Evolutionary conservation across 2,329 filamentous ascomycete species (phyloP).

Genomic region (Rugonectria rugulosa): DNA sequence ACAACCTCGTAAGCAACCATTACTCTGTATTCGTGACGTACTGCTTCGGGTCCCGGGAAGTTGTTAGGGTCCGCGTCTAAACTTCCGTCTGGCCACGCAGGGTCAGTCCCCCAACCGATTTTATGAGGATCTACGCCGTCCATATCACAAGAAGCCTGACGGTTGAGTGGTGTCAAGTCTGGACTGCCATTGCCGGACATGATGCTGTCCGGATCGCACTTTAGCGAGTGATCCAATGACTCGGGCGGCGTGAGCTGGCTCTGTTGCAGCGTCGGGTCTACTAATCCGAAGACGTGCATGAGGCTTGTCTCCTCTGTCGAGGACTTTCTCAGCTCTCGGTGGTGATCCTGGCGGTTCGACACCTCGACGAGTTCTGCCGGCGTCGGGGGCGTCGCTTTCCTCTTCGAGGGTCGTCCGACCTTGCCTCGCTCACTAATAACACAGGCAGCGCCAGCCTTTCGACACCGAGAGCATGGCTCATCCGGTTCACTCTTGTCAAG

Average conservation of each 20-base stretch:
- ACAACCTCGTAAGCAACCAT: background rate
- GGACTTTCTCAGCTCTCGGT: background rate
- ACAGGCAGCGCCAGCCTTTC: constrained; percentile 25
- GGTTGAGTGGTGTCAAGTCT: constrained; percentile 4
- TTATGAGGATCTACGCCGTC: constrained; percentile 8
- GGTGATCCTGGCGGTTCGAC: background rate
- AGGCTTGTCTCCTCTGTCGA: constrained; percentile 3
- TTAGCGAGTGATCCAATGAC: background rate
- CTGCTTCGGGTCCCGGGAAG: constrained; percentile 10
- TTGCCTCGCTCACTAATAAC: constrained; percentile 27
- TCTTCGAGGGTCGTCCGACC: constrained; percentile 24
- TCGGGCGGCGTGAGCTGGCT: constrained; percentile 11
- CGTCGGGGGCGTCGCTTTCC: constrained; percentile 13
- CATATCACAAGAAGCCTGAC: constrained; percentile 11
- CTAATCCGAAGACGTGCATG: constrained; percentile 12
- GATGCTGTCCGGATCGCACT: constrained; percentile 1
- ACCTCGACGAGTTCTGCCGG: background rate
- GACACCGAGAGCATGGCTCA: constrained; percentile 26
- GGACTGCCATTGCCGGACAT: constrained; percentile 3
- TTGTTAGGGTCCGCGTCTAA: constrained; percentile 2
- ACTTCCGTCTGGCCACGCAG: constrained; percentile 8
- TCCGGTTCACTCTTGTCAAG: constrained; percentile 19
- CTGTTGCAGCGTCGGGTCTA: background rate
- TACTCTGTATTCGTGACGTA: background rate
- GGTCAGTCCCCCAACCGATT: constrained; percentile 8